Conservation (phyloP, 805 yeast genomes). For the Henningerozyma blattae region DNA sequence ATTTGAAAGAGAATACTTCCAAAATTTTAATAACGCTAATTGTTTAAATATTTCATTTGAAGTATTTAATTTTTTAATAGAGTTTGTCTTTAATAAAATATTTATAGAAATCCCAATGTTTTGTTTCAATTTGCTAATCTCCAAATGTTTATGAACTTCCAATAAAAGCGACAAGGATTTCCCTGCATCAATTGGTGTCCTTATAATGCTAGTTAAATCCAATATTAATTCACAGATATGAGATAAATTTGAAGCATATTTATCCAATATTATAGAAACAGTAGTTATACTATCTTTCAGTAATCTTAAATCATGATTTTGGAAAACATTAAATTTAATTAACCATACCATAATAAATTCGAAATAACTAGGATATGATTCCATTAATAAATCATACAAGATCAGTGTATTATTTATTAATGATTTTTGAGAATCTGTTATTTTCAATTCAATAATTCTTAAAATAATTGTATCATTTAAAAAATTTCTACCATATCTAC, state of each 20-base stretch:
- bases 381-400: constrained; percentile 13
- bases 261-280: constrained; percentile 4
- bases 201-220: neutral
- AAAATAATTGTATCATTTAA: constrained; percentile 27
- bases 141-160: neutral
- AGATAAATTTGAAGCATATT: neutral
- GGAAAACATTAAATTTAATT: constrained; percentile 8
- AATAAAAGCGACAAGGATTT: neutral
- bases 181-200: neutral
- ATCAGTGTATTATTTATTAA: constrained; percentile 27
- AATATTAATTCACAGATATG: neutral
- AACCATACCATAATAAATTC: constrained; percentile 17
- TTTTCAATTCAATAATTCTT: constrained; percentile 46
- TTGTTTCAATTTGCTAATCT: neutral
- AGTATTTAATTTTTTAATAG: constrained; percentile 3
- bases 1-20: constrained; percentile 4
- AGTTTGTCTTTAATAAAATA: neutral
- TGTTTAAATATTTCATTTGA: constrained; percentile 14
- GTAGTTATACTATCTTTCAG: constrained; percentile 5
- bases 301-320: constrained; percentile 9
- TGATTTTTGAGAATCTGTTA: constrained; percentile 33
- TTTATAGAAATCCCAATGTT: neutral
- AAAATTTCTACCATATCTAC: constrained; percentile 37
- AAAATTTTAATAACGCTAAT: constrained; percentile 15
- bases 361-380: constrained; percentile 8